These are phyloP conservation scores for Alternaria consortialis DNA, from an alignment of 2,329 filamentous ascomycete genomes.

Conservation along the genomic window DNA sequence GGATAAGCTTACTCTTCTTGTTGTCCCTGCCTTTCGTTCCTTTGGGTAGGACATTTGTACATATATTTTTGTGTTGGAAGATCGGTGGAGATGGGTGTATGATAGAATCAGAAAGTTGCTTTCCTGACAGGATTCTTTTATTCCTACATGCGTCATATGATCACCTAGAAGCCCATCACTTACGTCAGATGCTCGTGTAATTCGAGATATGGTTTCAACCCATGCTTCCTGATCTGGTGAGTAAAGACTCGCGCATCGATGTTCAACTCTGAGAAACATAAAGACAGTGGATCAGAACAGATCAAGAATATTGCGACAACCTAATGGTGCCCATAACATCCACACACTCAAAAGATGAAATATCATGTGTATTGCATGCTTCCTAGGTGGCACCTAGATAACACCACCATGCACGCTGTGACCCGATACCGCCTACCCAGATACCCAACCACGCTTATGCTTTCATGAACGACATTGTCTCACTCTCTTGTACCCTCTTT, in stretches of 20 bases:
- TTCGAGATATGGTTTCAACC: neutral
- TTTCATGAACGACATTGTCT: conserved; percentile 2
- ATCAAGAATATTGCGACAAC: neutral
- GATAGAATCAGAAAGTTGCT: neutral
- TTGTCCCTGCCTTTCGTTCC: neutral
- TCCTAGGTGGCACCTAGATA: neutral
- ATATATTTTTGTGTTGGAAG: neutral
- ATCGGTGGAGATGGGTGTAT: neutral
- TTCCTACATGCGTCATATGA: no score
- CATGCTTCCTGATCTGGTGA: neutral
- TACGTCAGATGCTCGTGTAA: accelerated
- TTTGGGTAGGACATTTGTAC: neutral
- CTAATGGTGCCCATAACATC: neutral
- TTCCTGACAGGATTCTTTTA: neutral
- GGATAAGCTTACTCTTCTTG: neutral
- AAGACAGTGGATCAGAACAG: neutral
- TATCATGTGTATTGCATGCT: neutral
- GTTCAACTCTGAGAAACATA: neutral
- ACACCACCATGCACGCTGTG: conserved; percentile 5
- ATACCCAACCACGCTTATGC: conserved; percentile 14
- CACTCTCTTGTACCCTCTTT: neutral
- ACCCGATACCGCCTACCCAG: conserved; percentile 4
- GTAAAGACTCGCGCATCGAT: neutral
- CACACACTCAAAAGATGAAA: neutral
- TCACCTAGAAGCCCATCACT: neutral